Evolutionary conservation across 305 asterid genomes (phyloP), one percentile per base, ranked within the genome.

Genomic region (Galium porrigens): DNA sequence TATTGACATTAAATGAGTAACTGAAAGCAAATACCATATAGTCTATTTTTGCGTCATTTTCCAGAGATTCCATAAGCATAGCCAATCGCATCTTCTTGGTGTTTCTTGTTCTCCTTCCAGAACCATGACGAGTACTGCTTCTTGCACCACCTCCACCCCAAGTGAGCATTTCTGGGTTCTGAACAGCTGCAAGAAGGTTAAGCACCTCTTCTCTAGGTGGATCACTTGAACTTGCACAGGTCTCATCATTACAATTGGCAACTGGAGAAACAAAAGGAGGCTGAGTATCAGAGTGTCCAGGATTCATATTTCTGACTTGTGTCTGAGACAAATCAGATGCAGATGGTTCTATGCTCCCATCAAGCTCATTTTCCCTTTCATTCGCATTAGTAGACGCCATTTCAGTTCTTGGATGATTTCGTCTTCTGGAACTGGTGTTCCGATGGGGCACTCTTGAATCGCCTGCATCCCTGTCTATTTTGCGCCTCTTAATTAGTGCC

Each of bases 141-240:
- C 83, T 73, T 60, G 64, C 68, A 60, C 79, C 81, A 56, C 77
- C 77, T 68, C 79, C 42, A 29, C 77, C 84, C 81, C 84, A 76
- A 25, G 79, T 67, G 22, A 74, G 75, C 20, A 58, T 63, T 58
- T 71, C 77, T 15, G 72, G 73, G 60, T 61, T 76, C 52, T 39
- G 44, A 41, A 61, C 34, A 46, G 55, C 61, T 32, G 66, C 74
- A 48, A 65, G 64, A 32, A 70, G 64, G 51, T 34, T 63, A 42
- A 63, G 63, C 32, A n/a, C 67, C 27, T 65, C 66, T 61, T 74
- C 71, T 64, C 72, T 63, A 3, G 32, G 44, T 32, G 62, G 34
- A 4, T 37, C 63, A 51, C 42, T 58, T 53, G 70, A 54, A 66
- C 56, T 71, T 74, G 63, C 80, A 55, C 33, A 58, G 53, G 17